Percentiles rank a stretch among this genome's conserved stretches.
phyloP scores from a whole-genome alignment of 495 filamentous ascomycete species.

The Xylaria scruposa region DNA sequence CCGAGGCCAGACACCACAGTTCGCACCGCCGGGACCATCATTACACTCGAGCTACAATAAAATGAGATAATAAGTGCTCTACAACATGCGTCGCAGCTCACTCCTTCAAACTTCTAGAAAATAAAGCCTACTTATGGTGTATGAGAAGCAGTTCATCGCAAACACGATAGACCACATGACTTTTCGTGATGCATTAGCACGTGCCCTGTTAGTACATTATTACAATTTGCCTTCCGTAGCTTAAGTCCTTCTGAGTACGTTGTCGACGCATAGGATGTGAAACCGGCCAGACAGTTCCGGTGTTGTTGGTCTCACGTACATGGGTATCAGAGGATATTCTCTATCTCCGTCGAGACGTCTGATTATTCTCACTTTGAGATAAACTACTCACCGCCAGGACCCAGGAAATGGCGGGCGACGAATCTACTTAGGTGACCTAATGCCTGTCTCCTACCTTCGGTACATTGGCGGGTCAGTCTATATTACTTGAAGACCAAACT shows the following conservation, averaged over 20 bases:
- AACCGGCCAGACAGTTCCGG: too few relatives aligned
- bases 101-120: neutral
- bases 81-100: neutral
- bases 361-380: neutral
- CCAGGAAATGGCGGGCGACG: neutral
- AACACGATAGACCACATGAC: neutral
- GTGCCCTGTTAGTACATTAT: neutral
- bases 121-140: neutral
- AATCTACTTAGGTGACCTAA: neutral
- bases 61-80: neutral
- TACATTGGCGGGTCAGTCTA: neutral
- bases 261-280: too few relatives aligned
- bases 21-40: too few relatives aligned
- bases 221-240: neutral
- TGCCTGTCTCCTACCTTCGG: neutral
- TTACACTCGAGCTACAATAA: neutral
- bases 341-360: neutral
- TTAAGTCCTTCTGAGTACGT: neutral
- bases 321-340: neutral
- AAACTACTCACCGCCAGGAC: neutral
- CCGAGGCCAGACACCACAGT: neutral
- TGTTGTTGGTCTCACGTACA: neutral
- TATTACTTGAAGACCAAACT: neutral
- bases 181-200: neutral
- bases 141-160: neutral